A percentile compares a stretch with the other conserved stretches of the same genome.
phyloP scores from a whole-genome alignment of 495 filamentous ascomycete species.

The Talaromyces adpressus region DNA sequence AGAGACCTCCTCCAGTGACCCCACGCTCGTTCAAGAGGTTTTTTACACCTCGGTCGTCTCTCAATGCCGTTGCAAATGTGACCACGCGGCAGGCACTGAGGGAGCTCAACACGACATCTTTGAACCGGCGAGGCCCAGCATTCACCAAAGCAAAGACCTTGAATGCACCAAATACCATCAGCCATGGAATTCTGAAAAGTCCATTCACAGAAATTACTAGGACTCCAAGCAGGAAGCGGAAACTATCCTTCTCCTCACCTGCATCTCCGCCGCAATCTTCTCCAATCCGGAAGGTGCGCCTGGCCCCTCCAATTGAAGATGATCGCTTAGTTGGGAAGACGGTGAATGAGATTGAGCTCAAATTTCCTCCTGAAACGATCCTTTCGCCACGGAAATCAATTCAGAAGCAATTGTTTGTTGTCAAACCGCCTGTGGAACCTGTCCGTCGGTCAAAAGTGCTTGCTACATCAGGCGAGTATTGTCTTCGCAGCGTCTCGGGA shows the following conservation, averaged over 20 bases:
- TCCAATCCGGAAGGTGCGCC: conserved; percentile 39
- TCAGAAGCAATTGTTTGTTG: conserved; percentile 8
- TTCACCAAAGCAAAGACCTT: conserved; percentile 30
- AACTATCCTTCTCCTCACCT: conserved; percentile 36
- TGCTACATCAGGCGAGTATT: conserved; percentile 31
- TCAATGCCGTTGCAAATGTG: conserved; percentile 34
- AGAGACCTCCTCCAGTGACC: conserved; percentile 53
- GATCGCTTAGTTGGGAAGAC: conserved; percentile 25
- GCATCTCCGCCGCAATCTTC: conserved; percentile 51
- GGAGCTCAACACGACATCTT: conserved; percentile 58
- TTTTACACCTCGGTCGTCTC: conserved; percentile 63
- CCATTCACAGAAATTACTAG: conserved; percentile 25
- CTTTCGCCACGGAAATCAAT: conserved; percentile 3
- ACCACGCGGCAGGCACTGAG: conserved; percentile 57
- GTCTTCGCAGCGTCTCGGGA: conserved; percentile 37
- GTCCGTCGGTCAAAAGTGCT: conserved; percentile 36
- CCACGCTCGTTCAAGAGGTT: conserved; percentile 72
- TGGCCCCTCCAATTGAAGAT: conserved; percentile 24
- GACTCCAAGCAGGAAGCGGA: conserved; percentile 37
- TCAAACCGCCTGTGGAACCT: conserved; percentile 22
- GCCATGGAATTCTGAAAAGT: conserved; percentile 19
- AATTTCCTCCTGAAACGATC: neutral
- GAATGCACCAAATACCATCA: conserved; percentile 30
- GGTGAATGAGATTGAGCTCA: conserved; percentile 27
- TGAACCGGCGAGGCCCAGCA: conserved; percentile 49